Conservation (phyloP, 2,329 filamentous ascomycete genomes). For the Botrytis hyacinthi region DNA sequence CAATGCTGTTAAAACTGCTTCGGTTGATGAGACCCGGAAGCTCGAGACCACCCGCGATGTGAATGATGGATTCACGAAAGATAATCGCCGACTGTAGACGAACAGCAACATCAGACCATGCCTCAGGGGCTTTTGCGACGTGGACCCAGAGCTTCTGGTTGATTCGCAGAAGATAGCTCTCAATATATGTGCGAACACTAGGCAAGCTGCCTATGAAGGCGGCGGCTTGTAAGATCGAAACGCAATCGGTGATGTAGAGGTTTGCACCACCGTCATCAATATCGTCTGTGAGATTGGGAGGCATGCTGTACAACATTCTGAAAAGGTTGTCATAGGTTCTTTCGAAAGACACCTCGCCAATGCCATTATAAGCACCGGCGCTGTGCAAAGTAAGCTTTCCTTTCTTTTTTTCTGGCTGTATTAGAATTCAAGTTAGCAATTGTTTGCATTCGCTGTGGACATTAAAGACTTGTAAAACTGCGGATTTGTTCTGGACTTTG, state of each 20-base stretch:
- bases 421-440: not conserved
- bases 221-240: conserved; percentile 31
- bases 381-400: not conserved
- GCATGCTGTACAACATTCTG: conserved; percentile 29
- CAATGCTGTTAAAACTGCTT: conserved; percentile 10
- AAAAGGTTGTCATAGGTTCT: conserved; percentile 37
- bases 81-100: conserved; percentile 34
- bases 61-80: conserved; percentile 36
- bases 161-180: conserved; percentile 33
- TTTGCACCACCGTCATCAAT: conserved; percentile 13
- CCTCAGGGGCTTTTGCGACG: conserved; percentile 25
- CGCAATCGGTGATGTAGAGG: conserved; percentile 27
- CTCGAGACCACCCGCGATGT: conserved; percentile 32
- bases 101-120: conserved; percentile 32
- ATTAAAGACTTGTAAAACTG: not conserved
- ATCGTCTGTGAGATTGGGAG: conserved; percentile 25
- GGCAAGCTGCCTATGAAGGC: conserved; percentile 25
- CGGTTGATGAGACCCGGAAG: conserved; percentile 24
- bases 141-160: conserved; percentile 32
- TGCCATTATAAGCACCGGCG: conserved; percentile 23
- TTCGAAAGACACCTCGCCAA: conserved; percentile 24
- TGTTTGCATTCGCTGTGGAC: not conserved
- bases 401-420: conserved; percentile 17
- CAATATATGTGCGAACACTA: conserved; percentile 28
- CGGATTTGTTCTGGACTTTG: not conserved